Conservation (phyloP, 1,284 basidiomycete species). For the Fomitopsis pinicola region DNA sequence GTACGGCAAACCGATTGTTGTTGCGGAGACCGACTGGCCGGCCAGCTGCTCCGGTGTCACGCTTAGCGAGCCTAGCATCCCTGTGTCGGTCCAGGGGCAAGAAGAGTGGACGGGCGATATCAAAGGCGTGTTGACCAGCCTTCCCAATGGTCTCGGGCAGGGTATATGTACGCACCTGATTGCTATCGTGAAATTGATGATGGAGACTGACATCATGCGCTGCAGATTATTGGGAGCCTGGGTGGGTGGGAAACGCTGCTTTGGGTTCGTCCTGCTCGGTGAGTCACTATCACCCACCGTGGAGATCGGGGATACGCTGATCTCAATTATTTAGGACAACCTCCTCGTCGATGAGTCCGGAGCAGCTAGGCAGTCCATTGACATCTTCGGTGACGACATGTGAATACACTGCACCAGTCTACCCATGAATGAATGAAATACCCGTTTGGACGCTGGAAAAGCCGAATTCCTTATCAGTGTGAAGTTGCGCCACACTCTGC, state of each 20-base stretch:
- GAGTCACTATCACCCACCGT: conserved; percentile 18
- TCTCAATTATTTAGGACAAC: conserved; percentile 23
- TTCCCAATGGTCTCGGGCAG: conserved; percentile 44
- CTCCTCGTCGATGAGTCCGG: conserved; percentile 29
- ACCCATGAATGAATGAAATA: neutral
- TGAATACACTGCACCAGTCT: conserved; percentile 1
- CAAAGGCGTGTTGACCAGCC: conserved; percentile 37
- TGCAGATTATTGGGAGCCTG: conserved; percentile 58
- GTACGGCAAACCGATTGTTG: conserved; percentile 51
- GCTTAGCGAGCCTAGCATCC: conserved; percentile 44
- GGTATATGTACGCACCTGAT: conserved; percentile 24
- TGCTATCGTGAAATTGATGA: neutral
- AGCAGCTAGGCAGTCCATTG: conserved; percentile 28
- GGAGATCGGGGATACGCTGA: neutral
- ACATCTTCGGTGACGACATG: conserved; percentile 26
- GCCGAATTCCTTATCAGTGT: too few relatives aligned
- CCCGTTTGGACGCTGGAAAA: too few relatives aligned
- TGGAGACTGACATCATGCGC: conserved; percentile 18
- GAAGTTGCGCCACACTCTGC: neutral
- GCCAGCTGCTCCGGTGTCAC: conserved; percentile 42
- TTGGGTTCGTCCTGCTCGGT: conserved; percentile 54
- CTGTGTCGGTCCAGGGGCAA: conserved; percentile 51
- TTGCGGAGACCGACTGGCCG: conserved; percentile 67
- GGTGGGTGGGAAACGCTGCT: conserved; percentile 55
- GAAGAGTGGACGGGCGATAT: conserved; percentile 51